Evolutionary conservation across 1,139 yeast genomes (phyloP).

Genomic region (Yamadazyma siamensis): DNA sequence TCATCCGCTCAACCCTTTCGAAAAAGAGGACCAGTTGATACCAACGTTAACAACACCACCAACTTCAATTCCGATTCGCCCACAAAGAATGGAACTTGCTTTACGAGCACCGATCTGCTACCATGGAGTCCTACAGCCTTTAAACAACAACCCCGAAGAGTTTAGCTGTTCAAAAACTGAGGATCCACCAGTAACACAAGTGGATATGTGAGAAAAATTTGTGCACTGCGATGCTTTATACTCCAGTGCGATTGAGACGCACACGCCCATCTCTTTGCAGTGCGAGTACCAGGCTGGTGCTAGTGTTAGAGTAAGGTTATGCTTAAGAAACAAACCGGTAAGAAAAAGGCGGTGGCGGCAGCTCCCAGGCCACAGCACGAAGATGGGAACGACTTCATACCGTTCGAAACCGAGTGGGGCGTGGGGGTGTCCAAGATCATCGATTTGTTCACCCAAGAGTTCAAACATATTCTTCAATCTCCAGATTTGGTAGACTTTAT

Average conservation of each 20-base stretch:
- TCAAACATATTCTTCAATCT: conserved; percentile 43
- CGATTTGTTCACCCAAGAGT: conserved; percentile 46
- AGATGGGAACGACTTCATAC: conserved; percentile 22
- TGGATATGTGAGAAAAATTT: conserved; percentile 25
- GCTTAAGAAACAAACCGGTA: conserved; percentile 11
- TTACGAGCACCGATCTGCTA: conserved; percentile 73
- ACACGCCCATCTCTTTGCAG: conserved; percentile 1
- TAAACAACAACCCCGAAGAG: conserved; percentile 25
- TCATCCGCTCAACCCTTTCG: conserved; percentile 57
- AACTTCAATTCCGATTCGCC: conserved; percentile 1
- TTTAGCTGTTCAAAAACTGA: conserved; percentile 30
- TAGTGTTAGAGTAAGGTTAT: too few relatives aligned
- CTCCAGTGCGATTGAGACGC: conserved; percentile 3
- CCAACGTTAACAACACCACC: conserved; percentile 16
- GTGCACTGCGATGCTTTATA: conserved; percentile 3
- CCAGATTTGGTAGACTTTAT: conserved; percentile 44
- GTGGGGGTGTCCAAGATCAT: conserved; percentile 40
- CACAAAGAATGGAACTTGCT: conserved; percentile 38
- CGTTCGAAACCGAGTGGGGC: conserved; percentile 27
- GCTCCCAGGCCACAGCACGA: conserved; percentile 7
- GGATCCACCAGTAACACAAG: conserved; percentile 50
- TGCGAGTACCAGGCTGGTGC: background rate
- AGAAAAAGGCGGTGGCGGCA: too few relatives aligned
- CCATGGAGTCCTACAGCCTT: conserved; percentile 36
- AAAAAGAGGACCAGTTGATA: conserved; percentile 45